Evolutionary conservation across 75 land plant genomes (phyloP), one percentile per base, ranked within the genome.

Genomic region (Larix kaempferi): DNA sequence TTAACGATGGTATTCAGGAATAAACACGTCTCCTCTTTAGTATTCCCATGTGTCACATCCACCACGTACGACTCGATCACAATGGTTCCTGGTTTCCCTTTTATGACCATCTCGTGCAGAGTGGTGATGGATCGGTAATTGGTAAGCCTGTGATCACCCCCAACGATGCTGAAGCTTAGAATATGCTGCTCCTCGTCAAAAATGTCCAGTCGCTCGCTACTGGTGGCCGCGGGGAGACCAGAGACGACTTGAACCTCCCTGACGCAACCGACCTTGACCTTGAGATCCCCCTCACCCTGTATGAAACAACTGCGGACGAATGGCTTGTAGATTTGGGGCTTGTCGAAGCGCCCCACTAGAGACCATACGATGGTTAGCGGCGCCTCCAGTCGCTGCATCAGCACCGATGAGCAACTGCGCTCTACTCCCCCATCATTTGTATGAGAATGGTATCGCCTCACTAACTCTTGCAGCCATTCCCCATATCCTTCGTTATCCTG

Each of bases 21-120:
- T 57, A 90, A 35, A 41, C 89, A 58, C 3, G 96, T 92, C 44
- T 94, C 96, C 69, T 90, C 94, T 54, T 78, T 85, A 23, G 89
- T 88, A 71, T 94, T 94, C 79, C 96, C 96, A 14, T 77, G 84
- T 37, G 96, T 95, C 79, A 94, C 86, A 52, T 94, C 96, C 41
- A 94, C 96, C 19, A 88, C 92, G 80, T 94, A 94, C 23, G 96
- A 94, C 59, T 94, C 96, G 71, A 94, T 57, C 44, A 92, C 96
- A 1, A 88, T 79, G 35, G 86, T 85, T 3, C 83, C 26, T 11
- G 21, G 78, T 82, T 41, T 57, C 76, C 21, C 10, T 23, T 63
- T 23, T 22, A 76, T 57, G 44, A 59, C 4, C 27, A 62, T 25
- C 49, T 80, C 85, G 62, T 86, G 85, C 44, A 94, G 84, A 33